Evolutionary conservation across 208 protist species (phyloP).

Genomic region (Wallacemonas collosoma): DNA sequence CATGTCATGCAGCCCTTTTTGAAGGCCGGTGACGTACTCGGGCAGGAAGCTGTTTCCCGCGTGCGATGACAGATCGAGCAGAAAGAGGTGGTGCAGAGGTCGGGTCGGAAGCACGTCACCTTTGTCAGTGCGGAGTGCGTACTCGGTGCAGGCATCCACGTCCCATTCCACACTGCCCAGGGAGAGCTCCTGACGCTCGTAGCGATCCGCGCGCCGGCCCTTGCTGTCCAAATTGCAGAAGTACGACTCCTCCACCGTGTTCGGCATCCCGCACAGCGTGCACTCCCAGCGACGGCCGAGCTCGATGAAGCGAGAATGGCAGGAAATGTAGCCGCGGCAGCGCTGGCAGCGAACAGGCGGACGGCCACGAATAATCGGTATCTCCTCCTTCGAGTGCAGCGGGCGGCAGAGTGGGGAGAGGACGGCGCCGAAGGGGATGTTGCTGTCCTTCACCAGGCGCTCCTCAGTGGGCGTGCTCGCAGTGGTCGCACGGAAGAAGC

Average conservation of each 20-base stretch:
- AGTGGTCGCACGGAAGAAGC: conserved; percentile 88
- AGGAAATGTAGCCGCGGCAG: conserved; percentile 93
- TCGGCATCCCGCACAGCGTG: conserved; percentile 86
- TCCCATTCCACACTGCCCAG: conserved; percentile 88
- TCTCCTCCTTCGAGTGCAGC: conserved; percentile 65
- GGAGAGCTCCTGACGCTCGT: conserved; percentile 66
- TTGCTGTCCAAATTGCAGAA: conserved; percentile 88
- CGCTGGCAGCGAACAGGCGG: conserved; percentile 92
- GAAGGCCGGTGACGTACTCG: conserved; percentile 72
- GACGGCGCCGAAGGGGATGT: conserved; percentile 81
- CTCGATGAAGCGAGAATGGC: conserved; percentile 81
- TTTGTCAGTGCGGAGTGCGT: conserved; percentile 54
- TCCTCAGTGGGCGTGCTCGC: conserved; percentile 55
- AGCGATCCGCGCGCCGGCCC: conserved; percentile 59
- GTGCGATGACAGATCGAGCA: conserved; percentile 78
- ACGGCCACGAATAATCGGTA: conserved; percentile 62
- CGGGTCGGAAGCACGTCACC: conserved; percentile 37
- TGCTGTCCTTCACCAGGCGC: conserved; percentile 68
- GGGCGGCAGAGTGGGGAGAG: conserved; percentile 81
- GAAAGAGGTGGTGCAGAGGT: conserved; percentile 86
- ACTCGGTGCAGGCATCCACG: conserved; percentile 79
- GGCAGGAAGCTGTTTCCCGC: conserved; percentile 63
- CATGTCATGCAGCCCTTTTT: conserved; percentile 70
- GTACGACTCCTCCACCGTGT: conserved; percentile 71
- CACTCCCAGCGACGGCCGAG: conserved; percentile 90